phyloP scores from a whole-genome alignment of 2,329 filamentous ascomycete species.

The Nemania bipapillata region DNA sequence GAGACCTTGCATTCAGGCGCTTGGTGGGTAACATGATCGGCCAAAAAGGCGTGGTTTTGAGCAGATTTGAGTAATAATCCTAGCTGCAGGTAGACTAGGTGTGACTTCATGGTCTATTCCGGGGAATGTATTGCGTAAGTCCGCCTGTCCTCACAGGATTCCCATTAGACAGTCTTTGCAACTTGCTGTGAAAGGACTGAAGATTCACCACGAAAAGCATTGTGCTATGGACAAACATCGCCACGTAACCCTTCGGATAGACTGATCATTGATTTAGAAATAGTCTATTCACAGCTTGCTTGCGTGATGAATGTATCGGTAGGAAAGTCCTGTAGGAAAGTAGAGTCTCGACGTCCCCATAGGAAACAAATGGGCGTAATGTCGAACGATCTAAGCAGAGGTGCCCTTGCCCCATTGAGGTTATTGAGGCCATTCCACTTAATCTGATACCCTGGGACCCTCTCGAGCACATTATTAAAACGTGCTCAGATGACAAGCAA shows the following conservation, averaged over 20 bases:
- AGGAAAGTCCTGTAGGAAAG: not conserved
- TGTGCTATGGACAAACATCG: not conserved
- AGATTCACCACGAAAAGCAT: not conserved
- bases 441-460: not conserved
- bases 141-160: not conserved
- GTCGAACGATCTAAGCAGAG: not conserved
- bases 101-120: not conserved
- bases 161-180: not conserved
- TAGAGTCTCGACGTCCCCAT: not conserved
- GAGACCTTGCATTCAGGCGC: conserved; percentile 12
- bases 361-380: not conserved
- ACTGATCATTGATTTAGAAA: not conserved
- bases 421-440: not conserved
- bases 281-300: not conserved
- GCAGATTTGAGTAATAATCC: conserved; percentile 30
- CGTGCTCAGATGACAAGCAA: not conserved
- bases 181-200: not conserved
- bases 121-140: not conserved
- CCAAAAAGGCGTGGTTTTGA: conserved; percentile 24
- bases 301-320: not conserved
- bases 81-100: not conserved
- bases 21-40: conserved; percentile 14
- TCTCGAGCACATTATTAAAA: conserved; percentile 2
- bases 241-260: not conserved
- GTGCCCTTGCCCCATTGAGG: not conserved